These are phyloP conservation scores for Magnolia officinalis DNA, from an alignment of 164 flowering plant genomes.

Conservation along the genomic window DNA sequence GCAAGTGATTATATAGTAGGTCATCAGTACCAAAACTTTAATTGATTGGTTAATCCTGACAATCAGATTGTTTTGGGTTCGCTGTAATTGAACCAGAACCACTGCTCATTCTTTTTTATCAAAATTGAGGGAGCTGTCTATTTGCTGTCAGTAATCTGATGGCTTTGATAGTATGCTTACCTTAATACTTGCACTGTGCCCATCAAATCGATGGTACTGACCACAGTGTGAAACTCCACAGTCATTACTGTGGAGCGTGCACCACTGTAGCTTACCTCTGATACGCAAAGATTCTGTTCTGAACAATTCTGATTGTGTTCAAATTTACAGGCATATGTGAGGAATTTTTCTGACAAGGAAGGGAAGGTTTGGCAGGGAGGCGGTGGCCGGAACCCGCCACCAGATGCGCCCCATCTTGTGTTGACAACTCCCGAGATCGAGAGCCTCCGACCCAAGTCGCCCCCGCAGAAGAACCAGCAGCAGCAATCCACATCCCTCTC, in stretches of 20 bases:
- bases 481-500: conserved; percentile 55
- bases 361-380: conserved; percentile 98
- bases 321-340: conserved; percentile 56
- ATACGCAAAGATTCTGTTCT: not conserved
- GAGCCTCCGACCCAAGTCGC: conserved; percentile 89
- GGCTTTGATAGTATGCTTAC: too few relatives aligned
- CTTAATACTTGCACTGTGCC: too few relatives aligned
- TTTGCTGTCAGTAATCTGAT: too few relatives aligned
- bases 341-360: conserved; percentile 82
- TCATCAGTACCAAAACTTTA: too few relatives aligned
- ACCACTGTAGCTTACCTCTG: not conserved
- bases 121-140: too few relatives aligned
- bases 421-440: conserved; percentile 92
- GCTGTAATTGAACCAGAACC: too few relatives aligned
- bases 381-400: conserved; percentile 96
- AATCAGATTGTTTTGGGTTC: too few relatives aligned
- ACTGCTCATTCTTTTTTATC: too few relatives aligned
- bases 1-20: too few relatives aligned
- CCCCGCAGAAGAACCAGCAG: conserved; percentile 89
- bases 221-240: not conserved
- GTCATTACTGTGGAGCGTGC: not conserved
- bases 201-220: too few relatives aligned
- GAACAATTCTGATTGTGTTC: not conserved
- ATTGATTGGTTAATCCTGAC: too few relatives aligned
- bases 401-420: conserved; percentile 93